A percentile compares a stretch with the other conserved stretches of the same genome.
Conservation (phyloP, 768 basidiomycete species). For the Gautieria morchelliformis region DNA sequence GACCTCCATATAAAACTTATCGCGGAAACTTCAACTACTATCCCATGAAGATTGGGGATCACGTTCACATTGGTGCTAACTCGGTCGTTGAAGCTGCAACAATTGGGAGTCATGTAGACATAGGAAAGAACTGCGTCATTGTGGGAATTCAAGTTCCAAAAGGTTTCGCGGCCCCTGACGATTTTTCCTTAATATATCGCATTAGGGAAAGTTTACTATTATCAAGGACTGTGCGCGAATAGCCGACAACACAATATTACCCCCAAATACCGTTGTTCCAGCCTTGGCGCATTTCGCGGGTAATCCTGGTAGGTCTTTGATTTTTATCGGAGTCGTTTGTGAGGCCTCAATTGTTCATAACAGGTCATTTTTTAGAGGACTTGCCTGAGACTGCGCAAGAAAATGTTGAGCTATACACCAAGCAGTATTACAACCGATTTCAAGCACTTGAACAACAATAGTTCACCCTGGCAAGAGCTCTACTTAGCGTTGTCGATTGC, state of each 20-base stretch:
- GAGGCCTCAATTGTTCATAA: background rate
- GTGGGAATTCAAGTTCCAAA: constrained; percentile 34
- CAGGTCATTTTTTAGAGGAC: constrained; percentile 75
- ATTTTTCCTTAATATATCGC: background rate
- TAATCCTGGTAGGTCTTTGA: constrained; percentile 60
- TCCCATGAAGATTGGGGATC: constrained; percentile 94
- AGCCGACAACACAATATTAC: constrained; percentile 81
- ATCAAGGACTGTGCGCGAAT: constrained; percentile 93
- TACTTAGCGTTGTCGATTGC: background rate
- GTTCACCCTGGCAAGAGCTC: background rate
- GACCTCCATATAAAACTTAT: constrained; percentile 85
- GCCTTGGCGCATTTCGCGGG: constrained; percentile 79
- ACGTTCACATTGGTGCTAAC: constrained; percentile 87
- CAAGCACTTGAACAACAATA: constrained; percentile 38
- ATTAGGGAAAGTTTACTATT: constrained; percentile 89
- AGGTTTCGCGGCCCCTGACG: background rate
- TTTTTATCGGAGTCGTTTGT: background rate
- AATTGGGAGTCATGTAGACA: constrained; percentile 89
- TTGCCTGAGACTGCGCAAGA: constrained; percentile 94
- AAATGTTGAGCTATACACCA: constrained; percentile 75
- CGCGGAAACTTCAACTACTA: constrained; percentile 93
- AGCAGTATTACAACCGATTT: constrained; percentile 79
- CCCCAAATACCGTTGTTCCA: constrained; percentile 88
- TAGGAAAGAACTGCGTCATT: constrained; percentile 92
- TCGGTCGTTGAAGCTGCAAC: constrained; percentile 89